These are phyloP conservation scores for Apophysomyces elegans DNA, from an alignment of 371 early-diverging fungal species.

Conservation along the genomic window DNA sequence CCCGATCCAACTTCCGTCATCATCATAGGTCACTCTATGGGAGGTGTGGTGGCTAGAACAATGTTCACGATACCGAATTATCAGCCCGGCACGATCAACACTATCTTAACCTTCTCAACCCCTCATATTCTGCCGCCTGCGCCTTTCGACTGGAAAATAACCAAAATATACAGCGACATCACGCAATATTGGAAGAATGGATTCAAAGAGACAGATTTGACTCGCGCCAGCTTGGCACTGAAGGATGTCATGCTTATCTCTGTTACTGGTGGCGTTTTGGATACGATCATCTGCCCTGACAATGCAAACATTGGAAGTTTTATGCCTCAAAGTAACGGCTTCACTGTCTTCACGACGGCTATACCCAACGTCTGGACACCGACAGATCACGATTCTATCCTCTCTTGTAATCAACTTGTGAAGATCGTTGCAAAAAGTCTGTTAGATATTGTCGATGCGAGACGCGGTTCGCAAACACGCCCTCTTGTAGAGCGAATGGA, in stretches of 20 bases:
- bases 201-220: constrained; percentile 27
- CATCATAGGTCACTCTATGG: constrained; percentile 96
- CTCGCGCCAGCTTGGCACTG: constrained; percentile 22
- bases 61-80: constrained; percentile 79
- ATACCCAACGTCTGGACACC: constrained; percentile 90
- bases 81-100: constrained; percentile 74
- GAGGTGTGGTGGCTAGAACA: constrained; percentile 91
- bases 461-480: constrained; percentile 67
- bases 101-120: constrained; percentile 89
- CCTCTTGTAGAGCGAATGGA: constrained; percentile 67
- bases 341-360: constrained; percentile 79
- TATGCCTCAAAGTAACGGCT: constrained; percentile 71
- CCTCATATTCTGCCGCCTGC: constrained; percentile 90
- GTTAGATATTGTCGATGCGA: constrained; percentile 70
- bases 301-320: constrained; percentile 78
- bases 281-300: constrained; percentile 83
- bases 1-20: constrained; percentile 77
- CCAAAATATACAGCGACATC: constrained; percentile 74
- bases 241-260: constrained; percentile 80
- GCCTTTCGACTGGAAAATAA: constrained; percentile 78
- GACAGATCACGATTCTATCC: constrained; percentile 86
- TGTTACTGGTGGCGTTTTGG: constrained; percentile 90
- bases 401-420: constrained; percentile 94
- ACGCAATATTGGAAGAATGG: constrained; percentile 77
- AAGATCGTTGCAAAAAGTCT: constrained; percentile 61